Evolutionary conservation across 768 basidiomycete genomes (phyloP).

Genomic region (Lactarius hengduanensis): DNA sequence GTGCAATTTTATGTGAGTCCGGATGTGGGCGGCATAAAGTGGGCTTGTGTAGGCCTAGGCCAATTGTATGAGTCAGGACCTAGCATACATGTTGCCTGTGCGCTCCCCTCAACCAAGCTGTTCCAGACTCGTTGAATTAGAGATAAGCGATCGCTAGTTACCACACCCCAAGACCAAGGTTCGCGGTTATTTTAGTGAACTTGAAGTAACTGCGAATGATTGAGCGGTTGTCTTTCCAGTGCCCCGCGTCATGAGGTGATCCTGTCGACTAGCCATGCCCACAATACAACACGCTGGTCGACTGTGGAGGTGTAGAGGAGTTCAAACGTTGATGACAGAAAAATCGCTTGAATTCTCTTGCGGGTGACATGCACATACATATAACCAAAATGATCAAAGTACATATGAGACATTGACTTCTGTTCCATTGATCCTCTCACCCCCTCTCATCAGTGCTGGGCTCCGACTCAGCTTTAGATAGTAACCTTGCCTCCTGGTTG

Average conservation of each 20-base stretch:
- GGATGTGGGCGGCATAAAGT: background rate
- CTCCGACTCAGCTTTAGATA: constrained; percentile 32
- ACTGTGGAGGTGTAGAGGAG: no score
- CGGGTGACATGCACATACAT: background rate
- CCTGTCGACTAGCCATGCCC: background rate
- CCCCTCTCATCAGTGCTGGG: background rate
- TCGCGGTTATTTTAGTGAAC: background rate
- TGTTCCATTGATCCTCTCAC: background rate
- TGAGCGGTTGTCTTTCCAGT: background rate
- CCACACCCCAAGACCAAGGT: background rate
- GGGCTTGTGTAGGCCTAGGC: background rate
- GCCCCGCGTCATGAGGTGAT: background rate
- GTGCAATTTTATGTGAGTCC: background rate
- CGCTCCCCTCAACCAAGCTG: background rate
- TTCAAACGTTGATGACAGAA: background rate
- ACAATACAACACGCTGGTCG: background rate
- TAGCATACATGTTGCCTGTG: background rate
- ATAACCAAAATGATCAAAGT: background rate
- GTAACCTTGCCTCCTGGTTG: constrained; percentile 54
- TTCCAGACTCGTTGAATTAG: background rate
- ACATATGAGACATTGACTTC: background rate
- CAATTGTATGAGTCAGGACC: no score
- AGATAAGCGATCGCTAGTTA: background rate
- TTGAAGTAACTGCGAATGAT: background rate
- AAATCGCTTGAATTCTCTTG: background rate